Evolutionary conservation across 1,139 yeast species (phyloP).

Genomic region (Debaryomyces psychrophilus): DNA sequence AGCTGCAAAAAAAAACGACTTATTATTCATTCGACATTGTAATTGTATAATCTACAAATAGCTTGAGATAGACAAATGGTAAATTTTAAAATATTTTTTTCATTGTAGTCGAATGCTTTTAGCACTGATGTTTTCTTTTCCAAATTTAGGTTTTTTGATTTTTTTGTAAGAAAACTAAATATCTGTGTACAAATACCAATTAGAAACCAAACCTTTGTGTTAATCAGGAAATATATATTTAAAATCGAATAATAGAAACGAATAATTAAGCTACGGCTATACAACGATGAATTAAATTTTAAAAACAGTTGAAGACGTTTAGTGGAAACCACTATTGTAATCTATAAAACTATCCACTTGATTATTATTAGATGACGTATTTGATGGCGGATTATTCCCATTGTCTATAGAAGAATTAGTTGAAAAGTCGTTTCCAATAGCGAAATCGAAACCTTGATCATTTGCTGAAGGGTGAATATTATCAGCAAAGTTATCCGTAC

Average conservation of each 20-base stretch:
- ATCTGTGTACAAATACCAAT: no score
- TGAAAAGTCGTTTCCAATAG: constrained; percentile 7
- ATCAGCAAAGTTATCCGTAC: constrained; percentile 5
- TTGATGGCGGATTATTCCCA: constrained; percentile 10
- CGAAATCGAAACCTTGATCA: constrained; percentile 1
- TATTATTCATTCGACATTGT: neutral
- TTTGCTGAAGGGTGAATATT: constrained; percentile 6
- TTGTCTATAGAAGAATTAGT: constrained; percentile 12
- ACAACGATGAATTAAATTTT: constrained; percentile 1
- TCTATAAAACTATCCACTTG: constrained; percentile 35
- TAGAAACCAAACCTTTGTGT: no score
- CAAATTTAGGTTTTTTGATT: no score
- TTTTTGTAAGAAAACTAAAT: no score
- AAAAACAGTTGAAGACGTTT: neutral
- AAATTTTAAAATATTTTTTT: no score
- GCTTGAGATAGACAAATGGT: no score
- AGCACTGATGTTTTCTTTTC: no score
- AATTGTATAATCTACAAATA: no score
- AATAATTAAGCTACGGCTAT: neutral
- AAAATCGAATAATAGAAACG: neutral
- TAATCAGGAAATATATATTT: neutral
- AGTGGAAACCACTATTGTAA: constrained; percentile 23
- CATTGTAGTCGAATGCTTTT: no score
- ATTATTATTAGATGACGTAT: constrained; percentile 15
- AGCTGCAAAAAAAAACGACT: neutral